Conservation (phyloP, 192 early-diverging fungal genomes). For the Backusella sp. region DNA sequence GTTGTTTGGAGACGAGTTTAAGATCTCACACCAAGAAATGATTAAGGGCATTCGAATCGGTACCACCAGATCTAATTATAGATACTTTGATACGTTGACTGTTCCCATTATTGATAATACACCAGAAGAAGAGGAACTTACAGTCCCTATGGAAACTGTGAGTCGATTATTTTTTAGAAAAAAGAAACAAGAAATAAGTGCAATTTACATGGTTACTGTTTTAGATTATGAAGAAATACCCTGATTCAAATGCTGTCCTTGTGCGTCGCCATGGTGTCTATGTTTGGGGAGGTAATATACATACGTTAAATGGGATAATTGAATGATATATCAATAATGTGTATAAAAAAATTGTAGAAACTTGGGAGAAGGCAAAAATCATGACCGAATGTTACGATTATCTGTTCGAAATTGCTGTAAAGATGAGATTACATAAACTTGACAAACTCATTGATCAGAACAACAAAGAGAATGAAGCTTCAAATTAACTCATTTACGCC, state of each 20-base stretch:
- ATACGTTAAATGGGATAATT: neutral
- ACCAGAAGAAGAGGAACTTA: constrained; percentile 88
- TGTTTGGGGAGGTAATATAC: constrained; percentile 81
- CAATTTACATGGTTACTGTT: neutral
- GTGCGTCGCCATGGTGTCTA: constrained; percentile 96
- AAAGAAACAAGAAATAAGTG: neutral
- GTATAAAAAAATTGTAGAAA: constrained; percentile 43
- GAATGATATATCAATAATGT: neutral
- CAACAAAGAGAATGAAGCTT: neutral
- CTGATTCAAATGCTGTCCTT: constrained; percentile 91
- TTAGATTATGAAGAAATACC: constrained; percentile 82
- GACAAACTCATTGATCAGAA: constrained; percentile 37
- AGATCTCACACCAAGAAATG: constrained; percentile 97
- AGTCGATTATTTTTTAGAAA: neutral
- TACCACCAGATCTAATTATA: constrained; percentile 55
- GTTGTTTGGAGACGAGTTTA: constrained; percentile 74
- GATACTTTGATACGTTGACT: constrained; percentile 78
- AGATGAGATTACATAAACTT: constrained; percentile 84
- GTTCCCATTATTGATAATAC: constrained; percentile 98
- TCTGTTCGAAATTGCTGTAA: constrained; percentile 94
- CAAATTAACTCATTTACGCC: neutral
- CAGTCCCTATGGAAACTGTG: constrained; percentile 78
- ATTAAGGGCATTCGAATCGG: constrained; percentile 96
- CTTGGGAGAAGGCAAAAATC: constrained; percentile 96
- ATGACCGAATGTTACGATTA: constrained; percentile 99